phyloP scores from a whole-genome alignment of 2,329 filamentous ascomycete species.

The Arthrinium puccinioides region DNA sequence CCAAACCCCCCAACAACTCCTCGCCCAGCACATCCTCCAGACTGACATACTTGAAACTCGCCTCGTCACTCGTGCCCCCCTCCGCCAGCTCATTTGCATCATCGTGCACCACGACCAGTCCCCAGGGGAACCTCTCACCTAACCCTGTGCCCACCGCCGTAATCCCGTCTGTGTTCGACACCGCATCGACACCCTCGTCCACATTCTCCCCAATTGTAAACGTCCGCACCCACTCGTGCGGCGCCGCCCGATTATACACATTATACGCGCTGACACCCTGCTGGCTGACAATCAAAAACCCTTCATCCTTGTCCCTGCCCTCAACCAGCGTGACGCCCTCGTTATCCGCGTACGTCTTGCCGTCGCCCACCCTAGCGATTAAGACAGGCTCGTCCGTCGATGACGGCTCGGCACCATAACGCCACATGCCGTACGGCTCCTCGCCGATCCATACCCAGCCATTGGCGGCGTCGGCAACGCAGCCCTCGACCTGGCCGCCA shows the following conservation, averaged over 20 bases:
- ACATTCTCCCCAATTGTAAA: slow-evolving; percentile 38
- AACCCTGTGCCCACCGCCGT: slow-evolving; percentile 36
- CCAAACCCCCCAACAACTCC: slow-evolving; percentile 26
- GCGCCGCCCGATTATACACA: slow-evolving; percentile 38
- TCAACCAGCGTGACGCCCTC: slow-evolving; percentile 44
- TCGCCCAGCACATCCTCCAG: slow-evolving; percentile 31
- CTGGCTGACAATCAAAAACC: slow-evolving; percentile 44
- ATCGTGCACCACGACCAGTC: slow-evolving; percentile 44
- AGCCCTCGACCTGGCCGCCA: slow-evolving; percentile 47
- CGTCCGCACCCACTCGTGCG: slow-evolving; percentile 40
- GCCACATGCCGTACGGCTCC: slow-evolving; percentile 43
- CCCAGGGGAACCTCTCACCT: slow-evolving; percentile 32
- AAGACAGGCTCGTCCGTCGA: slow-evolving; percentile 24
- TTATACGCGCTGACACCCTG: slow-evolving; percentile 47
- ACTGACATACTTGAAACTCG: slow-evolving; percentile 43
- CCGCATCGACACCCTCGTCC: slow-evolving; percentile 35
- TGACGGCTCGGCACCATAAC: slow-evolving; percentile 44
- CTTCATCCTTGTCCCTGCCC: slow-evolving; percentile 32
- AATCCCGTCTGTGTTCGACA: slow-evolving; percentile 47
- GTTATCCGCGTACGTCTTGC: slow-evolving; percentile 42
- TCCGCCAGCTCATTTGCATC: slow-evolving; percentile 42
- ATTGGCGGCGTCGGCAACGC: slow-evolving; percentile 43
- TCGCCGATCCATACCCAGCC: slow-evolving; percentile 44
- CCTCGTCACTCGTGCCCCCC: slow-evolving; percentile 36
- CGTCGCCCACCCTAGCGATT: slow-evolving; percentile 37